Base-by-base conservation (phyloP, 177 flowering plant species). In the Vitis hybrid region DNA sequence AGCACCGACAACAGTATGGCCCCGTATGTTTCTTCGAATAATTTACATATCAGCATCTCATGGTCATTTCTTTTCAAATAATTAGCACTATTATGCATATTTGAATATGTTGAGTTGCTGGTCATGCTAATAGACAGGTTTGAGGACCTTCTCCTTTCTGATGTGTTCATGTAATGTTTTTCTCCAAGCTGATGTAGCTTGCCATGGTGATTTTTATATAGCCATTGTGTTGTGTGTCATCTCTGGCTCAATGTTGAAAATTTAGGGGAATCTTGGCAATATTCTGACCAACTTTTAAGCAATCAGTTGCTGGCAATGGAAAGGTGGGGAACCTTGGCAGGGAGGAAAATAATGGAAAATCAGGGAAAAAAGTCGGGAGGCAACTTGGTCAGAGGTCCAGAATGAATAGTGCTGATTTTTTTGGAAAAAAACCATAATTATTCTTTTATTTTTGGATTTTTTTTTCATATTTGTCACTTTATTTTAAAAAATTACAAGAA, bases 1-100 rank as follows among this genome's bases (percentile, higher is more conserved):
- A 88, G 77, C 97, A 94, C 78, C 81, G 98, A 68, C 97, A 89
- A 78, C 97, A 89, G 71, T 86, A 92, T 84, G 97, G 99, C 70
- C 97, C 98, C 56, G 99, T 96, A 91, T 80, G 94, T 89, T 66
- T 67, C 63, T 56, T 19, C 56, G 52, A 34, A 32, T 51, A 62
- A 2, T 52, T 50, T 15, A 23, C 8, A 15, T 12, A 55, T 56
- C 40, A 49, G 2, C 40, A 10, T 59, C 26, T 65, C 63, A 48
- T 61, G 18, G n/a, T 75, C 19, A 30, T 57, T 56, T 30, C 2
- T 50, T 68, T 56, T 34, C 23, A 57, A 59, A 19, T 60, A 55
- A 48, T 64, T 51, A 12, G 14, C 15, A 17, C 17, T 4, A 54
- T 54, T 15, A n/a, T 12, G 56, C 7, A 54, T 54, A 54, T 54